A percentile compares a stretch with the other conserved stretches of the same genome.
Evolutionary conservation across 2,329 filamentous ascomycete species (phyloP).

Genomic region (Fusarium heterosporum): DNA sequence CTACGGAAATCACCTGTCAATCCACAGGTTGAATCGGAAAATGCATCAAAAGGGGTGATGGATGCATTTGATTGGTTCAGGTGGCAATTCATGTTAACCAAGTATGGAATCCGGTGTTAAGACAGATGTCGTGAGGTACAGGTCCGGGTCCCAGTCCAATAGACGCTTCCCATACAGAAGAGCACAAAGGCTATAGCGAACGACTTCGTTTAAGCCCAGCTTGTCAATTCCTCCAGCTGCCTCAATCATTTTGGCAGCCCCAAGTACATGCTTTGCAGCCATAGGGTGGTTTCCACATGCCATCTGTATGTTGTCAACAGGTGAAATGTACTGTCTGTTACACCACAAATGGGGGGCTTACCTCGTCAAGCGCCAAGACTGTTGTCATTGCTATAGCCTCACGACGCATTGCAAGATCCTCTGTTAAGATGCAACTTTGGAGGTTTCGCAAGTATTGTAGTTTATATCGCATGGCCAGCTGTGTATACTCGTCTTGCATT

Average conservation of each 20-base stretch:
- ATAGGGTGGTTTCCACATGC: conserved; percentile 8
- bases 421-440: neutral
- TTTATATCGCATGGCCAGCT: conserved; percentile 4
- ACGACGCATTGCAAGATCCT: neutral
- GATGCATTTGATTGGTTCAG: neutral
- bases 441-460: neutral
- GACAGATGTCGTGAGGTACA: neutral
- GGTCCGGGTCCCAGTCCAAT: conserved; percentile 5
- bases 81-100: neutral
- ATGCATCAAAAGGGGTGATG: neutral
- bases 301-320: neutral
- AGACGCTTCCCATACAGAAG: conserved; percentile 17
- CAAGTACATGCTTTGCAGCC: conserved; percentile 18
- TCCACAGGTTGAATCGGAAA: neutral
- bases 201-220: conserved; percentile 7
- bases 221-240: neutral
- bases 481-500: neutral
- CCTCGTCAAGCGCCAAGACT: conserved; percentile 12
- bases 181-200: conserved; percentile 3
- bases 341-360: neutral
- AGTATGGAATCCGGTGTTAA: conserved; percentile 8
- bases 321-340: accelerated
- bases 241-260: conserved; percentile 13
- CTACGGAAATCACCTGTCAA: neutral
- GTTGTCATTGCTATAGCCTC: conserved; percentile 11